Evolutionary conservation across 805 yeast genomes (phyloP), one percentile per base, ranked within the genome.

Genomic region (Groenewaldozyma tartarivorans): DNA sequence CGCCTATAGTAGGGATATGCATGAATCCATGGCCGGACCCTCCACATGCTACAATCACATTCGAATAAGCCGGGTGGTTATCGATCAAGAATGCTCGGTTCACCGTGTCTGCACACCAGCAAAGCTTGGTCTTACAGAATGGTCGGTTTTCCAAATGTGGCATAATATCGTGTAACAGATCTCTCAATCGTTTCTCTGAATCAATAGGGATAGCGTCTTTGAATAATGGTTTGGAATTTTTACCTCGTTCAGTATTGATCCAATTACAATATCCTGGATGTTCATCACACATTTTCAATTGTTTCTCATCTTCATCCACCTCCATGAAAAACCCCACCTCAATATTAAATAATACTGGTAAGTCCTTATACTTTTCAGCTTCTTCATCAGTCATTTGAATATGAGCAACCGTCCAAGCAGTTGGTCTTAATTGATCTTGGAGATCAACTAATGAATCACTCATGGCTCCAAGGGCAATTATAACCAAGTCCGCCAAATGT

Each of bases 311-410:
- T 6, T 69, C 5, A 21, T 41, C 44, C 2, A 70, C 68, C 39
- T 66, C 71, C 45, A 67, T 66, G 36, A 66, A 56, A 52, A 65
- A 67, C 0, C 72, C 71, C 40, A 57, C 56, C 29, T 65, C 69
- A 18, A 52, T 44, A 38, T 62, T 63, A 20, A 64, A 45, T 15
- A 66, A 50, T 7, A 67, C 68, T 1, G 71, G 72, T 6, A 53
- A 45, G 13, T 51, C 51, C 45, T 55, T 64, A 20, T 63, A 44
- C 11, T 41, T 31, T 5, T 37, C 33, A 19, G 63, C 60, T 46
- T 67, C 68, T 17, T 55, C 60, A 1, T 54, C 57, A 4, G 61
- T 48, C 4, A 67, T 43, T 46, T 58, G 54, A 24, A 66, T 60
- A 44, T 67, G 72, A 11, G 63, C 69, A 22, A 67, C 63, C 9